Base-by-base conservation (phyloP, 768 basidiomycete genomes). In the Tulasnella sp. region DNA sequence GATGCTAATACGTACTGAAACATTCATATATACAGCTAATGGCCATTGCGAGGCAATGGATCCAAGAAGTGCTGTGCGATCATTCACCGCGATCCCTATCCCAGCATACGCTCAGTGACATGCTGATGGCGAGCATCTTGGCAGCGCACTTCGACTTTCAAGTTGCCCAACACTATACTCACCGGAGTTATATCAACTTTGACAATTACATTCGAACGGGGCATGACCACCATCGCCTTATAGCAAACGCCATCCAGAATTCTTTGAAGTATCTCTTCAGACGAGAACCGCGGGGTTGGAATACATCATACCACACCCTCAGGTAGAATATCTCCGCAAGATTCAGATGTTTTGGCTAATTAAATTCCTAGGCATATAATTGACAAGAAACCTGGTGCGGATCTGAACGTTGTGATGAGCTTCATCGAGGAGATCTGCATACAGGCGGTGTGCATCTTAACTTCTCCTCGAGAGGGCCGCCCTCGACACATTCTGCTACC, bases 371-470 rank as follows among this genome's bases (percentile, higher is more conserved):
- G 54, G 8, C 42, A 55, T 19, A 30, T 55, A 1, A 42, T 55
- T 4, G 22, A 55, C 9, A 34, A 42, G 9, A n/a, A 43, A 11
- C 38, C 44, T 12, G 54, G 38, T 9, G 42, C 44, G 2, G 54
- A 55, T 43, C 38, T 55, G 4, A 27, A 55, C 22, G 54, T 55
- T 11, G 19, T 42, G 1, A 27, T 45, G 22, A 22, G 38, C 2
- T 55, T 22, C 25, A 55, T 55, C 10, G 54, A 55, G 41, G 54
- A 55, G n/a, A 41, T 45, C 11, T 55, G 54, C n/a, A 27, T 38
- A n/a, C 54, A 55, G 17, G 21, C 44, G 8, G 42, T 55, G 12
- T 45, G 27, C 11, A 55, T 42, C 12, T 1, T 24, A 4, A 42
- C 19, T 9, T 27, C 19, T 21, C 29, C 54, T 19, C 27, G 54